A percentile compares a stretch with the other conserved stretches of the same genome.
These are phyloP conservation scores for Babesia sp. DNA, from an alignment of 169 alveolate genomes.

Conservation along the genomic window DNA sequence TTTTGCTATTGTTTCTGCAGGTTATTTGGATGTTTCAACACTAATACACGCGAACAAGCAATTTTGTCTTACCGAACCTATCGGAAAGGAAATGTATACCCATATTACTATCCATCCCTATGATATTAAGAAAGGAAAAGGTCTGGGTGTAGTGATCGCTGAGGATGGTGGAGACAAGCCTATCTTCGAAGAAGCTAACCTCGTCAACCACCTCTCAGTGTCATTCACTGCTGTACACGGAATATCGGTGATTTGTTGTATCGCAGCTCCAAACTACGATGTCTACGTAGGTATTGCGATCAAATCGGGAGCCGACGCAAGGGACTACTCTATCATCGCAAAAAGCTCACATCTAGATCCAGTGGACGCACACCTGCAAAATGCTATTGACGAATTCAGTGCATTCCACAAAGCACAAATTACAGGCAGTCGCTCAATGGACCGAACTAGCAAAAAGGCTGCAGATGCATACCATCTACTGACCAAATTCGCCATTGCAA, in stretches of 20 bases:
- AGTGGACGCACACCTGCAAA: slow-evolving; percentile 60
- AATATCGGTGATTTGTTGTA: slow-evolving; percentile 47
- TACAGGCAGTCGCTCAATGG: slow-evolving; percentile 59
- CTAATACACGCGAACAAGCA: slow-evolving; percentile 9
- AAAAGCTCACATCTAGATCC: slow-evolving; percentile 65
- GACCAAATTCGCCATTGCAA: slow-evolving; percentile 57
- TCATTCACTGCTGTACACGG: slow-evolving; percentile 63
- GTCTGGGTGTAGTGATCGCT: slow-evolving; percentile 27
- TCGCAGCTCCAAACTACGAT: slow-evolving; percentile 40
- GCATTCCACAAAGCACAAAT: slow-evolving; percentile 71
- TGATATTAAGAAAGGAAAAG: slow-evolving; percentile 13
- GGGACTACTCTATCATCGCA: slow-evolving; percentile 69
- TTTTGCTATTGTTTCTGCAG: background rate
- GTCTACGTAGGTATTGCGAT: slow-evolving; percentile 25
- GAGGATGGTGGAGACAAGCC: slow-evolving; percentile 60
- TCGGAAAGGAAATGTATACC: slow-evolving; percentile 66
- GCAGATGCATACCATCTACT: slow-evolving; percentile 53
- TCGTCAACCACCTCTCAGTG: slow-evolving; percentile 34
- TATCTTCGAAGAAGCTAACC: slow-evolving; percentile 31
- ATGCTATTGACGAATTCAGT: slow-evolving; percentile 63
- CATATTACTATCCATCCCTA: slow-evolving; percentile 35
- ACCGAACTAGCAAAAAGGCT: slow-evolving; percentile 61
- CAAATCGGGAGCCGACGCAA: slow-evolving; percentile 66
- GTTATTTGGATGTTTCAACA: slow-evolving; percentile 59
- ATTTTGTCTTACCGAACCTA: slow-evolving; percentile 53